These are phyloP conservation scores for Setomelanomma holmii DNA, from an alignment of 2,329 filamentous ascomycete species.

Conservation along the genomic window DNA sequence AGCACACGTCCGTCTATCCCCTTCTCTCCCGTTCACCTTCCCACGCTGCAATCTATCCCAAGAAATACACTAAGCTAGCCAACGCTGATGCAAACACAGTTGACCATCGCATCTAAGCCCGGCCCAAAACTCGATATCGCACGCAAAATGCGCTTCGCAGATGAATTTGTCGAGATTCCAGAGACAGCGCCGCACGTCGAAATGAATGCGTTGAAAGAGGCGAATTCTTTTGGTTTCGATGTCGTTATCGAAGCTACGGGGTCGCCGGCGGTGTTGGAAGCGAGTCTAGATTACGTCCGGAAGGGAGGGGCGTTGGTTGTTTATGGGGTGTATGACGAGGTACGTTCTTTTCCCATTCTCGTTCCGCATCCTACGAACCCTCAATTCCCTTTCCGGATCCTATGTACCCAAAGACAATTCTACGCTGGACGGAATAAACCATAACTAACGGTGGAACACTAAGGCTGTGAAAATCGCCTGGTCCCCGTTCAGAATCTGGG, in stretches of 20 bases:
- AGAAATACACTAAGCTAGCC: background rate
- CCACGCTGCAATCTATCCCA: background rate
- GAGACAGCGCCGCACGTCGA: slow-evolving; percentile 40
- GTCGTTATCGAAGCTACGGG: slow-evolving; percentile 76
- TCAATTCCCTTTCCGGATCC: no score
- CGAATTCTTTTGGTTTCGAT: slow-evolving; percentile 76
- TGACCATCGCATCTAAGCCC: slow-evolving; percentile 72
- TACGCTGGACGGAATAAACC: no score
- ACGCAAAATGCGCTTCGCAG: slow-evolving; percentile 55
- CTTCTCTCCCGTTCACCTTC: background rate
- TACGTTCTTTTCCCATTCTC: no score
- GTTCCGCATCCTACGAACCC: no score
- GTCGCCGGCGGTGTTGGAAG: slow-evolving; percentile 71
- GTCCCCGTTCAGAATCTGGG: slow-evolving; percentile 74
- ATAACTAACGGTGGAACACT: no score
- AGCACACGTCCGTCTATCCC: slow-evolving; percentile 57
- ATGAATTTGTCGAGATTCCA: slow-evolving; percentile 57
- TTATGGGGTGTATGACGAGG: slow-evolving; percentile 72
- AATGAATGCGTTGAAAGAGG: slow-evolving; percentile 67
- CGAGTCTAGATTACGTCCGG: slow-evolving; percentile 74
- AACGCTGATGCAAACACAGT: slow-evolving; percentile 8
- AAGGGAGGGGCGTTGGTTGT: slow-evolving; percentile 75
- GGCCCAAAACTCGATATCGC: slow-evolving; percentile 76
- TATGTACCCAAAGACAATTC: no score
- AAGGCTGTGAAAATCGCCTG: slow-evolving; percentile 70